These are phyloP conservation scores for Dimocarpus longan DNA, from an alignment of 345 rosid species.

Conservation along the genomic window DNA sequence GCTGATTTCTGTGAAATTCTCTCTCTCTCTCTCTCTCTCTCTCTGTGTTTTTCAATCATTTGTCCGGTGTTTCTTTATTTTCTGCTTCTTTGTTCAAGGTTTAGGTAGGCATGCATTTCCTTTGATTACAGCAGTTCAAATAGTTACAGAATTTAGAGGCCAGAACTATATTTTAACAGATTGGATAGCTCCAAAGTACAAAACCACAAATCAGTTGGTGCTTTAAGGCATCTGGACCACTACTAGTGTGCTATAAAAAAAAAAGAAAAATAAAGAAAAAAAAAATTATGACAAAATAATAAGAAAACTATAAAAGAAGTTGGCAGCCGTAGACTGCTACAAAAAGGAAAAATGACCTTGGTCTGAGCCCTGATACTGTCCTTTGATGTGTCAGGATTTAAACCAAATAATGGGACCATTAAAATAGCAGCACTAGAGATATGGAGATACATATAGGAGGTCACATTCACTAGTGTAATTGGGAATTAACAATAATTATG, in stretches of 20 bases:
- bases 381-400: too few relatives aligned
- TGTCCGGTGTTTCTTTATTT: neutral
- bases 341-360: neutral
- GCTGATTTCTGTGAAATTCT: conserved; percentile 23
- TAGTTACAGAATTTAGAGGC: neutral
- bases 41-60: conserved; percentile 23
- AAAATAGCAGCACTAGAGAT: too few relatives aligned
- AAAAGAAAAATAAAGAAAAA: too few relatives aligned
- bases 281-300: too few relatives aligned
- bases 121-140: neutral
- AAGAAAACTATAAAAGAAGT: too few relatives aligned
- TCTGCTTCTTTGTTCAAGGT: neutral
- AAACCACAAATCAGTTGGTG: neutral
- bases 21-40: conserved; percentile 4
- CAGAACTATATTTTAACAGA: too few relatives aligned
- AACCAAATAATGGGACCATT: too few relatives aligned
- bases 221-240: neutral
- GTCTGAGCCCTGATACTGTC: neutral
- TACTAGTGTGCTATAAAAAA: neutral
- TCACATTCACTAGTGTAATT: too few relatives aligned
- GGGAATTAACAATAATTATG: neutral
- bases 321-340: too few relatives aligned
- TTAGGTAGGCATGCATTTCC: conserved; percentile 5
- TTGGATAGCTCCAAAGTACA: neutral
- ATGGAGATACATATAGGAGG: too few relatives aligned